These are phyloP conservation scores for Ogataea nakhonphanomensis DNA, from an alignment of 805 yeast genomes.

Conservation along the genomic window DNA sequence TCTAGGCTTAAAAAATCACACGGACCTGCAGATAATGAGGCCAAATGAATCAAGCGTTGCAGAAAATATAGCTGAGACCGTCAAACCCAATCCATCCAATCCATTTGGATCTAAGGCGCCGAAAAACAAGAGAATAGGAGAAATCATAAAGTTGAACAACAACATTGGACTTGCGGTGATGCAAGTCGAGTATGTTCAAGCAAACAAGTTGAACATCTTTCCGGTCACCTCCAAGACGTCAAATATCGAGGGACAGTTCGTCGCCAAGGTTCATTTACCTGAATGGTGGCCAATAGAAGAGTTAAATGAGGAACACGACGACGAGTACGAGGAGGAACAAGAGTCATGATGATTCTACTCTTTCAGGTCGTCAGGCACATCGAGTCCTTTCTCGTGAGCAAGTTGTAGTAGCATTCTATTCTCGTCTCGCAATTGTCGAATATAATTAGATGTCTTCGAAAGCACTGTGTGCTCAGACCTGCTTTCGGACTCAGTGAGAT, in stretches of 20 bases:
- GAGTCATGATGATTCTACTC: constrained; percentile 3
- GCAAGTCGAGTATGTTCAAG: constrained; percentile 33
- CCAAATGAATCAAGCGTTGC: background rate
- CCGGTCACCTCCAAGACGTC: constrained; percentile 15
- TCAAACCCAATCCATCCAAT: constrained; percentile 4
- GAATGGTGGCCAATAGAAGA: constrained; percentile 69
- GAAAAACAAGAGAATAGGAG: constrained; percentile 54
- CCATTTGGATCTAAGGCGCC: constrained; percentile 24
- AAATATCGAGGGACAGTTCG: constrained; percentile 30
- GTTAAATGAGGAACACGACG: constrained; percentile 22
- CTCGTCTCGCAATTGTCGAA: constrained; percentile 48
- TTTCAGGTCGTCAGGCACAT: constrained; percentile 37
- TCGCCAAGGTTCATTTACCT: constrained; percentile 55
- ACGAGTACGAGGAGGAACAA: constrained; percentile 15
- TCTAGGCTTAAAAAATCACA: background rate
- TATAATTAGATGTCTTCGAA: constrained; percentile 51
- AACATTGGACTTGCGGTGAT: constrained; percentile 67
- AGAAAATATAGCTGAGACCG: background rate
- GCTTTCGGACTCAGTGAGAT: constrained; percentile 61
- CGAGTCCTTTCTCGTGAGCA: constrained; percentile 37
- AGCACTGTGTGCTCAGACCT: constrained; percentile 78
- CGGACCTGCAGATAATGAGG: constrained; percentile 21
- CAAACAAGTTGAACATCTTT: constrained; percentile 16
- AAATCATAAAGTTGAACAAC: constrained; percentile 51
- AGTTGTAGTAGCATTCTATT: constrained; percentile 42